Base-by-base conservation (phyloP, 1,139 yeast species). In the Keqinozyma sinolaborantium region DNA sequence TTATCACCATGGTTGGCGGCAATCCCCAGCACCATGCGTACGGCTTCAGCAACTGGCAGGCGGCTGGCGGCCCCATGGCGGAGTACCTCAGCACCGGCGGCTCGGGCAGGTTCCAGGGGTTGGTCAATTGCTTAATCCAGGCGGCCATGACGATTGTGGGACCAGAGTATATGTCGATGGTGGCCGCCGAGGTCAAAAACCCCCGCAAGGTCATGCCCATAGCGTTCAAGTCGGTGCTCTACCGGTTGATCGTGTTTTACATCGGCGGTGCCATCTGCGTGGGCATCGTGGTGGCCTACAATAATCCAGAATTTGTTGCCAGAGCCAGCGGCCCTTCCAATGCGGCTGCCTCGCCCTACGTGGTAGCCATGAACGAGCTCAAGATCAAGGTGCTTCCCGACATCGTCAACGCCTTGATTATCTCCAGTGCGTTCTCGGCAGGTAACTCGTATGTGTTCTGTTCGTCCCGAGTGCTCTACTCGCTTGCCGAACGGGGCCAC, bases 1-100 rank as follows among this genome's bases (percentile, higher is more conserved):
- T 84, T 40, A 50, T 85, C 40, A 78, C 87, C 11, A 84, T 84
- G 95, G 73, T 80, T 31, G 95, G 95, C 13, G 95, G 94, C n/a
- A 83, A 83, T 51, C 87, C 87, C 4, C 43, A 64, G 30, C 74
- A 68, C 38, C 83, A 79, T 48, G 75, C 71, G 2, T 77, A 71
- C 51, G 87, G 87, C 1, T 81, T 81, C 56, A 62, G 84, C 38
- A 57, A 77, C 53, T 79, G 88, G 83, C 50, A 57, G 25, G 64
- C 50, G 14, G 54, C 47, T 4, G 70, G 69, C 5, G 65, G 66
- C 4, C 66, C 67, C 9, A 73, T 83, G 44, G 77, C 77, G 23
- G 73, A 70, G 40, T 76, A 69, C 44, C 55, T 64, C 31, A 64
- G 73, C 8, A 62, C 70, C 0, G 92, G 92, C 1, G 43, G 57